A percentile compares a stretch with the other conserved stretches of the same genome.
These are phyloP conservation scores for Xylaria cubensis DNA, from an alignment of 495 filamentous ascomycete species.

Conservation along the genomic window DNA sequence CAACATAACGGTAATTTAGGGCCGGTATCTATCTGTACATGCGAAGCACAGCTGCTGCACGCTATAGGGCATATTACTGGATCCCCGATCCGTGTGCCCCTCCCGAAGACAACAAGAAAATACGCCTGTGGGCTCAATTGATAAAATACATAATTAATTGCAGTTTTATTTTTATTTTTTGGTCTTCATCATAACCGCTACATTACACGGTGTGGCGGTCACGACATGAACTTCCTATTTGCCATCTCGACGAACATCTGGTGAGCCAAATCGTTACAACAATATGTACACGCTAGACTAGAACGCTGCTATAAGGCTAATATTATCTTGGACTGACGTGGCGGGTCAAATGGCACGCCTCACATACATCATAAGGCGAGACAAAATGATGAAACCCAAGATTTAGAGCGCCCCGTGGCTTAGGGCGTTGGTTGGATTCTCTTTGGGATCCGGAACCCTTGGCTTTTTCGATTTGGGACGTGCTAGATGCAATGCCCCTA, in stretches of 20 bases:
- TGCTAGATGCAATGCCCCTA: conserved; percentile 17
- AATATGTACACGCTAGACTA: background rate
- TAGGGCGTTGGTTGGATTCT: conserved; percentile 11
- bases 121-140: background rate
- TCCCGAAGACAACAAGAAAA: conserved; percentile 12
- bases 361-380: conserved; percentile 8
- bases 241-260: background rate
- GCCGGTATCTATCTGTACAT: conserved; percentile 20
- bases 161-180: background rate
- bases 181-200: background rate
- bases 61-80: conserved; percentile 2
- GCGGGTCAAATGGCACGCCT: conserved; percentile 13
- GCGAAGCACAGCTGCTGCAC: conserved; percentile 11
- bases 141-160: conserved; percentile 18
- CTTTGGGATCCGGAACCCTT: background rate
- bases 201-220: background rate
- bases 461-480: background rate
- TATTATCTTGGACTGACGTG: conserved; percentile 19
- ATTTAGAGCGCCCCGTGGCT: conserved; percentile 12
- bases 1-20: conserved; percentile 20
- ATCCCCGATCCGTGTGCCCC: conserved; percentile 1
- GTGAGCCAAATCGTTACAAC: background rate
- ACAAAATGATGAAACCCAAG: conserved; percentile 9
- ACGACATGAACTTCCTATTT: background rate
- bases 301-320: conserved; percentile 10